Evolutionary conservation across 805 yeast species (phyloP), one percentile per base, ranked within the genome.

Genomic region (Sporopachydermia lactativora): DNA sequence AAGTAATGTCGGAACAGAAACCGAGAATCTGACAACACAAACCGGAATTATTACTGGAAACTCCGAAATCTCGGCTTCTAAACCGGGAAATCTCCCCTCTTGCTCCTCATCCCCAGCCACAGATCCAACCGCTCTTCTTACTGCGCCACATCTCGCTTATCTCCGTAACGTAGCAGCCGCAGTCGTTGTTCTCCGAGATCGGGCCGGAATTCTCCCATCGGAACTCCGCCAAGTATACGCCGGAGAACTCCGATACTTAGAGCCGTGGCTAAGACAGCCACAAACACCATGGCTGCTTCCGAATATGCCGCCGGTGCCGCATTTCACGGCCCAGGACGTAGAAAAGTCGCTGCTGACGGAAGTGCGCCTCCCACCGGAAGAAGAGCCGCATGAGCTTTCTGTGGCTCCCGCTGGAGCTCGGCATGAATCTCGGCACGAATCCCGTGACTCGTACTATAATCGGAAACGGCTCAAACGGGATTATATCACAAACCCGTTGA

Each of bases 121-220:
- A n/a, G n/a, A n/a, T n/a, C n/a, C n/a, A n/a, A n/a, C n/a, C n/a
- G n/a, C n/a, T n/a, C n/a, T n/a, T n/a, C n/a, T n/a, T n/a, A n/a
- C n/a, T n/a, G n/a, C n/a, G n/a, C n/a, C n/a, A n/a, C n/a, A n/a
- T n/a, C 53, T 61, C 19, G 64, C 66, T 17, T 72, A 73, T 47
- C 61, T 85, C 36, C 78, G 74, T 46, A 76, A 75, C 38, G 75
- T 81, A 5, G 75, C 88, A 1, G 83, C 95, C 1, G 85, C 94
- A 1, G 69, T 81, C 15, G 95, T 86, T 3, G 83, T 86, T 19
- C 58, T 85, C 40, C 63, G 95, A 50, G 94, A 81, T 47, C 68
- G 77, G 44, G 85, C 81, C 11, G 97, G 97, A 4, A 71, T 71
- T 38, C 56, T 89, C 36, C 92, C 95, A 2, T 79, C 85, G 0